These are phyloP conservation scores for Delitschia confertaspora DNA, from an alignment of 495 filamentous ascomycete genomes.

Conservation along the genomic window DNA sequence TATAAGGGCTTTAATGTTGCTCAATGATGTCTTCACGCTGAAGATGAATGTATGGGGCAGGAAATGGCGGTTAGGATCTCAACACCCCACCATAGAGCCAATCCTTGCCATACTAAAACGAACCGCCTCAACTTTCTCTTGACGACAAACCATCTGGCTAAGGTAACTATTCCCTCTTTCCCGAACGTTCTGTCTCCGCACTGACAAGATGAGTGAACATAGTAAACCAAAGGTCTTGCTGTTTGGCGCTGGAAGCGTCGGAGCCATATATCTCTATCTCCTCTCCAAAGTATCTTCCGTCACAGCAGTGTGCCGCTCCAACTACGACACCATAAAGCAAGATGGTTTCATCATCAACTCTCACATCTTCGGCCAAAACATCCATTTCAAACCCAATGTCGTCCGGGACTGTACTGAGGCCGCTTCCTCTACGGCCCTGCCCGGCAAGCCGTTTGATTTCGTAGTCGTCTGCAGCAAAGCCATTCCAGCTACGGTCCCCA, in stretches of 20 bases:
- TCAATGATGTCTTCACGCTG: too few species aligned
- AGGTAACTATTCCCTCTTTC: too few species aligned
- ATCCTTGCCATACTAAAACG: too few species aligned
- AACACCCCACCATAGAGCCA: too few species aligned
- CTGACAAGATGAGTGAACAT: too few species aligned
- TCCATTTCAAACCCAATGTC: constrained; percentile 36
- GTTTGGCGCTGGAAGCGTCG: constrained; percentile 47
- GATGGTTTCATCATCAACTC: constrained; percentile 47
- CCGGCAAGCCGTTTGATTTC: constrained; percentile 40
- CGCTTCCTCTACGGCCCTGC: neutral
- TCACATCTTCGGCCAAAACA: constrained; percentile 35
- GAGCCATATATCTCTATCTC: constrained; percentile 43
- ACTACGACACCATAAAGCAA: constrained; percentile 41
- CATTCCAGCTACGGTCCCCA: constrained; percentile 29
- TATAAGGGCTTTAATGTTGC: too few species aligned
- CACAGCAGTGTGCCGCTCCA: constrained; percentile 48
- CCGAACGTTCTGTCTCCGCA: too few species aligned
- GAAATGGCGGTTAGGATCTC: too few species aligned
- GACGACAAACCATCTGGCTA: too few species aligned
- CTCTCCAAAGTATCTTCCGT: constrained; percentile 41
- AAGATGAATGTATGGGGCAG: too few species aligned
- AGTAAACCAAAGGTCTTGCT: constrained; percentile 37
- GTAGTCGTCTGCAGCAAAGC: constrained; percentile 44
- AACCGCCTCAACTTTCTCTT: too few species aligned
- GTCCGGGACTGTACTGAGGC: constrained; percentile 38